Conservation (phyloP, 148 eudicot species). For the Cornus kousa region DNA sequence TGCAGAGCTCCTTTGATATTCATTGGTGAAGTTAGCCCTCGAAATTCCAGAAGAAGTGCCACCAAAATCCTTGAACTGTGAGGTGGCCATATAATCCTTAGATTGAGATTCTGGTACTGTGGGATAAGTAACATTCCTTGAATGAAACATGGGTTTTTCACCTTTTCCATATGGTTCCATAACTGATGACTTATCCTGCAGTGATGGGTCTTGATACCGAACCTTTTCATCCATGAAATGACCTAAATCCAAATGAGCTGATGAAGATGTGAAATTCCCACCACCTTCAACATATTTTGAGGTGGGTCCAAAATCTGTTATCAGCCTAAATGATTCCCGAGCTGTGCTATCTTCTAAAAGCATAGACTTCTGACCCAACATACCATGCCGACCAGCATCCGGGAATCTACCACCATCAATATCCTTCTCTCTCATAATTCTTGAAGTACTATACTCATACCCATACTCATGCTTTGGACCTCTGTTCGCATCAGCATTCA, state of each 20-base stretch:
- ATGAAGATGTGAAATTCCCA: constrained; percentile 23
- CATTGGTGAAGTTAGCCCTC: constrained; percentile 23
- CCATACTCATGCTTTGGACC: constrained; percentile 16
- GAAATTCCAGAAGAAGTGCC: constrained; percentile 30
- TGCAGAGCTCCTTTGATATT: constrained; percentile 19
- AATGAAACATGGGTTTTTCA: constrained; percentile 21
- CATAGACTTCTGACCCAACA: constrained; percentile 12
- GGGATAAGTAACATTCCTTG: constrained; percentile 22
- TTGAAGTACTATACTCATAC: constrained; percentile 12
- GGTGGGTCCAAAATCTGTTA: constrained; percentile 16
- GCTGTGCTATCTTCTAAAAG: constrained; percentile 19
- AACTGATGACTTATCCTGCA: constrained; percentile 18
- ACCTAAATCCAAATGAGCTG: constrained; percentile 12
- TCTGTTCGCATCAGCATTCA: constrained; percentile 14
- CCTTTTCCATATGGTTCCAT: constrained; percentile 24
- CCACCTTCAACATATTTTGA: constrained; percentile 24
- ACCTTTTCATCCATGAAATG: constrained; percentile 30
- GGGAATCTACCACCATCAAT: constrained; percentile 22
- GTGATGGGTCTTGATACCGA: constrained; percentile 17
- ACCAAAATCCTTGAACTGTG: constrained; percentile 24
- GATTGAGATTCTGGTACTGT: constrained; percentile 18
- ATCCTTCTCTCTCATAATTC: constrained; percentile 18
- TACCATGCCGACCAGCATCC: constrained; percentile 16
- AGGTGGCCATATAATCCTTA: constrained; percentile 27
- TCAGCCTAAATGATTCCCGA: constrained; percentile 11